Evolutionary conservation across 768 basidiomycete species (phyloP), one percentile per base, ranked within the genome.

Genomic region (Lentinus brumalis): DNA sequence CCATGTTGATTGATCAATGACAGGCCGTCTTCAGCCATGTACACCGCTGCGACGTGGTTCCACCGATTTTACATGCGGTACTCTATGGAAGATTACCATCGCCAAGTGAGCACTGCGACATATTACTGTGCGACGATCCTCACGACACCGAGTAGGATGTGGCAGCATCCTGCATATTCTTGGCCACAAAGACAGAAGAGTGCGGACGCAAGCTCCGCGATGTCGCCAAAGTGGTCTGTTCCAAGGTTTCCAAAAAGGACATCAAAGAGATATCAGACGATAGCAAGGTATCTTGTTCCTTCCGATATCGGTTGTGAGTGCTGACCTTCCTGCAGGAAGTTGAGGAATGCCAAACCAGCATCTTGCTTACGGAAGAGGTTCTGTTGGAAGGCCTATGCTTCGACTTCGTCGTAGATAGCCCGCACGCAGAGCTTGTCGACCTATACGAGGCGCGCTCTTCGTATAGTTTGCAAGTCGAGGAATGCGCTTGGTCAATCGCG

Each of bases 141-240:
- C 21, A 49, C 21, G 35, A 6, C 35, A 35, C 14, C 30, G 29
- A 44, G 42, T 26, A 94, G 92, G 87, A 92, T 65, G 87, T 92
- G 44, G 92, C 93, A 31, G 92, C 90, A 12, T 81, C 92, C 4
- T 94, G 91, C 71, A 85, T 94, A 61, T 94, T 94, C 69, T 81
- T 94, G 59, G 90, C 92, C 0, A 92, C 92, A n/a, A 94, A 94
- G 73, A 94, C 91, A 1, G 92, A 94, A 71, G 92, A 94, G 74
- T 93, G 90, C 66, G 90, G 90, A 38, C 80, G 92, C 53, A 94
- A 94, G 70, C 81, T 94, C 14, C 81, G 88, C n/a, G 92, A 94
- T 67, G 90, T 94, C 29, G 89, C 92, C 9, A 82, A 83, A 64
- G 83, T 94, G 10, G 87, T 83, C 66, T 83, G 85, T 67, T 82